Percentiles rank a stretch among this genome's conserved stretches.
phyloP scores from a whole-genome alignment of 2,329 filamentous ascomycete species.

The Neonectria hederae region DNA sequence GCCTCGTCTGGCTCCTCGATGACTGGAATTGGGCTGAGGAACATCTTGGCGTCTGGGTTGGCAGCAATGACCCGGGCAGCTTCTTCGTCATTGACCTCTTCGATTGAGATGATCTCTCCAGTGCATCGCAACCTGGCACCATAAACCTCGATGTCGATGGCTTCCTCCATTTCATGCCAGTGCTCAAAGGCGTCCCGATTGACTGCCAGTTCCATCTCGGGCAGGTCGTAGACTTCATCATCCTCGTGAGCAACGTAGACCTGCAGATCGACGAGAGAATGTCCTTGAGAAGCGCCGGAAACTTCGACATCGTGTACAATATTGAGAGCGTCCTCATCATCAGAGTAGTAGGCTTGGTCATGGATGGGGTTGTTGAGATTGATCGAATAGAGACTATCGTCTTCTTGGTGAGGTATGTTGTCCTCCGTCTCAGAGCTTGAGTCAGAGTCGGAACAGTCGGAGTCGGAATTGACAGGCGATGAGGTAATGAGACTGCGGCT shows the following conservation, averaged over 20 bases:
- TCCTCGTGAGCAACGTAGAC: conserved; percentile 43
- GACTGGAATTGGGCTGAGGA: not conserved
- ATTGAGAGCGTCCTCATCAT: conserved; percentile 31
- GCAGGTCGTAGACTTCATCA: conserved; percentile 39
- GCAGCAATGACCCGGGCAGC: not conserved
- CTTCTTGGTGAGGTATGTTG: not conserved
- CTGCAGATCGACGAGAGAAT: conserved; percentile 41
- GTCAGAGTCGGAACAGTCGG: not conserved
- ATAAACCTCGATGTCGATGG: conserved; percentile 43
- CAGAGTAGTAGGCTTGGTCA: conserved; percentile 30
- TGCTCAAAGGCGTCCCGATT: conserved; percentile 42
- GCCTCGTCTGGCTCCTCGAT: not conserved
- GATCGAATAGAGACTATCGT: conserved; percentile 21
- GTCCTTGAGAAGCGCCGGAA: conserved; percentile 7
- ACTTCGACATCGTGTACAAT: conserved; percentile 44
- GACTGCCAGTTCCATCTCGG: conserved; percentile 44
- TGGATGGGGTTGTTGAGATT: conserved; percentile 35
- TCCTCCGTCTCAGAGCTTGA: conserved; percentile 12
- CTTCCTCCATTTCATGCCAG: conserved; percentile 33
- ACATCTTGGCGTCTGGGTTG: conserved; percentile 37
- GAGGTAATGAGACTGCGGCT: not conserved
- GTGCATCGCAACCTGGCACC: conserved; percentile 34
- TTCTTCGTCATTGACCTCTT: conserved; percentile 15
- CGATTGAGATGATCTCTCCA: conserved; percentile 25
- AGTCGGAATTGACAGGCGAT: not conserved